Percentiles rank a stretch among this genome's conserved stretches.
Conservation (phyloP, 768 basidiomycete genomes). For the Daedaleopsis sinensis region DNA sequence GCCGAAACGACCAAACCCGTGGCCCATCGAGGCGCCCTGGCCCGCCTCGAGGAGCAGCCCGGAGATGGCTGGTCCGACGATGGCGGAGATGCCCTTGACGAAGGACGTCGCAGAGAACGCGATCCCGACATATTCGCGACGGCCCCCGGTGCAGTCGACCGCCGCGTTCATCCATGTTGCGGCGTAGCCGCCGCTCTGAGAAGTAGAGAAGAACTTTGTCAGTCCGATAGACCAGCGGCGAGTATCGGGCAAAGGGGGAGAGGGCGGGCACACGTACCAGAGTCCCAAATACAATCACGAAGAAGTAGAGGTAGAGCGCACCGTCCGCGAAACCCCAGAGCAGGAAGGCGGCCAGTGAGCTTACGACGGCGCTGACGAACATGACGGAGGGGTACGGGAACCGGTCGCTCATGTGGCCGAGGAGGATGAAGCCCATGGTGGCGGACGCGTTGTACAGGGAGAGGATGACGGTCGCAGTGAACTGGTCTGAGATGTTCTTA, state of each 20-base stretch:
- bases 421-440: conserved; percentile 21
- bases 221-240: background rate
- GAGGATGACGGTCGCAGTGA: conserved; percentile 23
- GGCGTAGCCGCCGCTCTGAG: conserved; percentile 21
- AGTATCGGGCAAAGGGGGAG: no score
- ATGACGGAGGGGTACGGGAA: conserved; percentile 25
- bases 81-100: conserved; percentile 20
- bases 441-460: conserved; percentile 25
- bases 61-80: conserved; percentile 19
- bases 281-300: conserved; percentile 24
- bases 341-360: conserved; percentile 16
- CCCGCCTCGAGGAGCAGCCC: conserved; percentile 18
- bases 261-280: conserved; percentile 7
- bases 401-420: conserved; percentile 22
- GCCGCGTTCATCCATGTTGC: conserved; percentile 14
- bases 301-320: conserved; percentile 21
- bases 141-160: conserved; percentile 13
- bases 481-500: conserved; percentile 13
- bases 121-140: conserved; percentile 18
- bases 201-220: no score
- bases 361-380: conserved; percentile 15
- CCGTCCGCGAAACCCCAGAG: conserved; percentile 26
- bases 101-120: conserved; percentile 11
- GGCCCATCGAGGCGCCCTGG: conserved; percentile 3
- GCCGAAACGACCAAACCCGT: conserved; percentile 19